Conservation (phyloP, 371 early-diverging fungal genomes). For the Apophysomyces trapeziformis region DNA sequence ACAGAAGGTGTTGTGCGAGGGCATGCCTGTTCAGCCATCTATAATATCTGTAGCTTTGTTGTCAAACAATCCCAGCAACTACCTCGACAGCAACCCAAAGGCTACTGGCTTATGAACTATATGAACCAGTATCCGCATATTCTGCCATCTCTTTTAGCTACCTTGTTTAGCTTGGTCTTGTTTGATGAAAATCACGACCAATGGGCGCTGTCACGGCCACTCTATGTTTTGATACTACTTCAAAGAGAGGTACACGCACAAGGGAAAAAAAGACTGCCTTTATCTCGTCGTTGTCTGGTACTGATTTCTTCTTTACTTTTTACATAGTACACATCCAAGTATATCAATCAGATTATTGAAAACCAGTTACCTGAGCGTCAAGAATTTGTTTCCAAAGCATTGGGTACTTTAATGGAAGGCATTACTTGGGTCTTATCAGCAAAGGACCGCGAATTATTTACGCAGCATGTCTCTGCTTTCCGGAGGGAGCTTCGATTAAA, state of each 20-base stretch:
- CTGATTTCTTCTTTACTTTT: not conserved
- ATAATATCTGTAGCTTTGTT: constrained; percentile 70
- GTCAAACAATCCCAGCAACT: constrained; percentile 35
- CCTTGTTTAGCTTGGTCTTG: constrained; percentile 70
- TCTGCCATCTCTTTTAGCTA: constrained; percentile 59
- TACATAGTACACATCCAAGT: constrained; percentile 64
- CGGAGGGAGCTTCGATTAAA: constrained; percentile 54
- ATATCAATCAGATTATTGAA: constrained; percentile 67
- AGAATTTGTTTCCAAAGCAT: constrained; percentile 62
- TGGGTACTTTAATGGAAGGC: constrained; percentile 66
- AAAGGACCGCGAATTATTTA: constrained; percentile 76
- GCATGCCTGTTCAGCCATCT: constrained; percentile 69
- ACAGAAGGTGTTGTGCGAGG: constrained; percentile 60
- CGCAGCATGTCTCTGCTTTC: constrained; percentile 72
- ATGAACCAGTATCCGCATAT: constrained; percentile 54
- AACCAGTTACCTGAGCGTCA: constrained; percentile 74
- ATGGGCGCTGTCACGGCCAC: constrained; percentile 83
- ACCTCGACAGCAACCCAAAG: constrained; percentile 5
- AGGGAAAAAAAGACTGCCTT: not conserved
- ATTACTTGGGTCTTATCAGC: constrained; percentile 63
- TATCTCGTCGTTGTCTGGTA: not conserved
- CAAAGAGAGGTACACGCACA: constrained; percentile 61
- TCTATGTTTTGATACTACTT: constrained; percentile 77
- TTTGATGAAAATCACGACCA: constrained; percentile 80
- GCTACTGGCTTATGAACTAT: constrained; percentile 52